phyloP scores from a whole-genome alignment of 148 eudicot genomes.

The Rhododendron ferrugineum region DNA sequence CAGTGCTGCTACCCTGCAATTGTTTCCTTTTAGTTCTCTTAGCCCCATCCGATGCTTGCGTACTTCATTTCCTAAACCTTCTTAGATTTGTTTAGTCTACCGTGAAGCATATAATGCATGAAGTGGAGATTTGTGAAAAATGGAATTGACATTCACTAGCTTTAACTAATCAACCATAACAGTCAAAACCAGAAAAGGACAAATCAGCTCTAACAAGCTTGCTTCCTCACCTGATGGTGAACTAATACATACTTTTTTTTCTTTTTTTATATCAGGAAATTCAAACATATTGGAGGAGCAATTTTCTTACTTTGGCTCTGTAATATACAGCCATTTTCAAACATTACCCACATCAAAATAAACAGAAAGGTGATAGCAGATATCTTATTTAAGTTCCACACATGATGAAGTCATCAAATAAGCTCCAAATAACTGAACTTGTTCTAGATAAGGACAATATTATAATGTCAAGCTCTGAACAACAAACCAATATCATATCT shows the following conservation, averaged over 20 bases:
- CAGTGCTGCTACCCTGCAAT: background rate
- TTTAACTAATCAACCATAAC: background rate
- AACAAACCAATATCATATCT: slow-evolving; percentile 30
- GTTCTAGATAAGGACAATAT: slow-evolving; percentile 28
- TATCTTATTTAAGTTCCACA: background rate
- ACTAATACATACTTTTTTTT: background rate
- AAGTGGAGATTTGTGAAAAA: background rate
- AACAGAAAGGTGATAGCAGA: background rate
- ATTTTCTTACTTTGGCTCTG: background rate
- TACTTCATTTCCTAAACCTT: background rate
- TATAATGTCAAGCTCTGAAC: slow-evolving; percentile 21
- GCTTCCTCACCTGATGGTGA: background rate
- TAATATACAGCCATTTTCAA: background rate
- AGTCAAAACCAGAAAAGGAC: background rate
- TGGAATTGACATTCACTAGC: background rate
- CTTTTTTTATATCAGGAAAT: background rate
- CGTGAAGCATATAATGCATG: background rate
- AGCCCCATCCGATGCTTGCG: background rate
- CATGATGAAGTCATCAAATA: slow-evolving; percentile 19
- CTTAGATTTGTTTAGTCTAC: background rate
- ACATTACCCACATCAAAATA: background rate
- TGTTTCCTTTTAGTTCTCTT: background rate
- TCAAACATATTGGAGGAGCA: background rate
- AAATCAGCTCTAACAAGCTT: background rate
- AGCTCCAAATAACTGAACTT: slow-evolving; percentile 14